Evolutionary conservation across 2,329 filamentous ascomycete genomes (phyloP).

Genomic region (Diatrype stigma): DNA sequence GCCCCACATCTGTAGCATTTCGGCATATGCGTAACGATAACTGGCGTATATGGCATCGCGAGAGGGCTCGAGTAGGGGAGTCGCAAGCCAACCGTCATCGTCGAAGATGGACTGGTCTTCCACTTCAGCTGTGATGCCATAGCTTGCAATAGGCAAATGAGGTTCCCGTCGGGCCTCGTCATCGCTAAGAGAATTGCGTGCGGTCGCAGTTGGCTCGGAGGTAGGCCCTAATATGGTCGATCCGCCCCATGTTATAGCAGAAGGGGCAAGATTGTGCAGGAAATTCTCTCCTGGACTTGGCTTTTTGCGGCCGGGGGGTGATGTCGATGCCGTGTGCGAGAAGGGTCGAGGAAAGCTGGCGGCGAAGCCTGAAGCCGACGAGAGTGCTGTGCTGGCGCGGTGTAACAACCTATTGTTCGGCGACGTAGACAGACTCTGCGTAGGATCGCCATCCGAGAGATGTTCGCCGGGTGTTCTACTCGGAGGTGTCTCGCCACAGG

Average conservation of each 20-base stretch:
- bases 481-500: conserved; percentile 59
- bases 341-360: conserved; percentile 47
- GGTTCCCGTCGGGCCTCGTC: conserved; percentile 48
- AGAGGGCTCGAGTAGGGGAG: conserved; percentile 52
- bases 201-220: conserved; percentile 41
- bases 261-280: conserved; percentile 49
- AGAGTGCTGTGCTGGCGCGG: conserved; percentile 51
- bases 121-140: conserved; percentile 49
- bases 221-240: conserved; percentile 39
- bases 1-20: conserved; percentile 64
- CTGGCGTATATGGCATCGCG: conserved; percentile 48
- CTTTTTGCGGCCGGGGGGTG: conserved; percentile 45
- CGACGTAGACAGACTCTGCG: conserved; percentile 55
- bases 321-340: conserved; percentile 35
- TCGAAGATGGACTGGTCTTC: conserved; percentile 64
- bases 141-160: conserved; percentile 42
- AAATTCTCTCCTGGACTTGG: conserved; percentile 60
- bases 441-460: conserved; percentile 40
- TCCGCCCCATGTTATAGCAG: conserved; percentile 48
- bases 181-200: conserved; percentile 50
- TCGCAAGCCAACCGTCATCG: conserved; percentile 61
- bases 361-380: conserved; percentile 48
- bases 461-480: conserved; percentile 43
- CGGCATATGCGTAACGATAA: conserved; percentile 64
- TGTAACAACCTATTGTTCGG: conserved; percentile 51